A percentile compares a stretch with the other conserved stretches of the same genome.
Conservation (phyloP, 2,329 filamentous ascomycete species). For the Aotearoamyces nothofagi region DNA sequence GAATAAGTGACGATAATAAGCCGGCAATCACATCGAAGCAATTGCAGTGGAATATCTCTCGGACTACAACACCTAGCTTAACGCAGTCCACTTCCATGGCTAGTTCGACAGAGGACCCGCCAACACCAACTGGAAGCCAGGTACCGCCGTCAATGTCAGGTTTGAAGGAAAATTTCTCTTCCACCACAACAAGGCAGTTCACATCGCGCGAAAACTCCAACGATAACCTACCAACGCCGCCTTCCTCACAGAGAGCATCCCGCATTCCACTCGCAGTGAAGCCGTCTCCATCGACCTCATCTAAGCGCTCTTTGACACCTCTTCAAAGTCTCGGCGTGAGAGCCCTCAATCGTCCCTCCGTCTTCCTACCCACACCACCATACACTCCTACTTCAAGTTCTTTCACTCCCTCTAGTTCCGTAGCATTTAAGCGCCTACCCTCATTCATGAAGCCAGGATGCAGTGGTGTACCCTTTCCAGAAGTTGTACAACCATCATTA, state of each 20-base stretch:
- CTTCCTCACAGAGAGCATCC: conserved; percentile 10
- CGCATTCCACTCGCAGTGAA: conserved; percentile 17
- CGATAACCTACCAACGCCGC: conserved; percentile 8
- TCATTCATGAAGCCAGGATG: conserved; percentile 2
- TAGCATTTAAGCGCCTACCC: conserved; percentile 1
- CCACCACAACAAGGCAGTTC: conserved; percentile 1
- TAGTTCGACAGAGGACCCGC: conserved; percentile 11
- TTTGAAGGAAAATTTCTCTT: conserved; percentile 13
- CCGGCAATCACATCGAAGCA: not conserved
- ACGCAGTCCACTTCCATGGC: conserved; percentile 9
- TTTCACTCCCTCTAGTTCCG: not conserved
- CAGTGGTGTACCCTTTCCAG: conserved; percentile 12
- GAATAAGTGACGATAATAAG: not conserved
- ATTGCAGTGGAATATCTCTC: conserved; percentile 6
- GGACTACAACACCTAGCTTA: conserved; percentile 10
- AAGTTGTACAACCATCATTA: conserved; percentile 8
- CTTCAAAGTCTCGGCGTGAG: conserved; percentile 18
- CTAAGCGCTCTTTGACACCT: conserved; percentile 11
- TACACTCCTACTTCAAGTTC: conserved; percentile 7
- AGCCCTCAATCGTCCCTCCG: conserved; percentile 10
- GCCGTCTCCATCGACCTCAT: conserved; percentile 1
- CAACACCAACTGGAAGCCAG: conserved; percentile 7
- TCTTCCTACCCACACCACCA: conserved; percentile 14
- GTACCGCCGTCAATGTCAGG: conserved; percentile 1
- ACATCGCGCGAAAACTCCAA: conserved; percentile 4